phyloP scores from a whole-genome alignment of 768 basidiomycete genomes.

The Mycena vulgaris region DNA sequence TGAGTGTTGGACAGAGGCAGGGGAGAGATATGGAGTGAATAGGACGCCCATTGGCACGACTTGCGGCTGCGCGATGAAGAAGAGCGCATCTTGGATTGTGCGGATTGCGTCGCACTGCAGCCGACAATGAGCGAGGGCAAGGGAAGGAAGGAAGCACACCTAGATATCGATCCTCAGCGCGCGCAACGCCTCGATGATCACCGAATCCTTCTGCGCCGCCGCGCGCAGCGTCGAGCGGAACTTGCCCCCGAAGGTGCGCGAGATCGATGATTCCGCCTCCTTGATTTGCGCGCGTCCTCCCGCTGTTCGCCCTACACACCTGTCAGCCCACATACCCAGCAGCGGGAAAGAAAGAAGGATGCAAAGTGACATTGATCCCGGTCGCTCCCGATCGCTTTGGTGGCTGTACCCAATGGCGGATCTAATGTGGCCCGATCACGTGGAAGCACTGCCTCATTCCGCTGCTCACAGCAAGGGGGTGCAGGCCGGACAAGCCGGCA shows the following conservation, averaged over 20 bases:
- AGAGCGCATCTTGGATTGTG: conserved; percentile 87
- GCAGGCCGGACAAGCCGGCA: too few relatives aligned
- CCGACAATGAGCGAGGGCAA: too few relatives aligned
- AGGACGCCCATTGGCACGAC: conserved; percentile 82
- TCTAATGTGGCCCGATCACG: background rate
- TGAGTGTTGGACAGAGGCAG: too few relatives aligned
- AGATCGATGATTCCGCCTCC: conserved; percentile 88
- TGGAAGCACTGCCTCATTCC: background rate
- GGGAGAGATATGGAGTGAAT: too few relatives aligned
- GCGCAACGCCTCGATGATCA: conserved; percentile 93
- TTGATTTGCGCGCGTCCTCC: conserved; percentile 92
- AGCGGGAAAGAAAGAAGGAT: conserved; percentile 39
- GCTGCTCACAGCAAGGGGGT: too few relatives aligned
- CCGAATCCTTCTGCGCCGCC: conserved; percentile 88
- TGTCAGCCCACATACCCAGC: background rate
- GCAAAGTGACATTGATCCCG: too few relatives aligned
- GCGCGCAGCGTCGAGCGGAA: conserved; percentile 88
- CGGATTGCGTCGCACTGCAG: conserved; percentile 84
- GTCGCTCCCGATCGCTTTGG: too few relatives aligned
- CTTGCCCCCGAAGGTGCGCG: conserved; percentile 94
- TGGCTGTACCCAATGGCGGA: too few relatives aligned
- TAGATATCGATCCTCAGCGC: conserved; percentile 92
- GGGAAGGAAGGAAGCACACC: conserved; percentile 53
- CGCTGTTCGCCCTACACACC: conserved; percentile 84
- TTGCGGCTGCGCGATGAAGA: conserved; percentile 84